Percentiles rank a stretch among this genome's conserved stretches.
Conservation (phyloP, 495 filamentous ascomycete species). For the Tricharina praecox region DNA sequence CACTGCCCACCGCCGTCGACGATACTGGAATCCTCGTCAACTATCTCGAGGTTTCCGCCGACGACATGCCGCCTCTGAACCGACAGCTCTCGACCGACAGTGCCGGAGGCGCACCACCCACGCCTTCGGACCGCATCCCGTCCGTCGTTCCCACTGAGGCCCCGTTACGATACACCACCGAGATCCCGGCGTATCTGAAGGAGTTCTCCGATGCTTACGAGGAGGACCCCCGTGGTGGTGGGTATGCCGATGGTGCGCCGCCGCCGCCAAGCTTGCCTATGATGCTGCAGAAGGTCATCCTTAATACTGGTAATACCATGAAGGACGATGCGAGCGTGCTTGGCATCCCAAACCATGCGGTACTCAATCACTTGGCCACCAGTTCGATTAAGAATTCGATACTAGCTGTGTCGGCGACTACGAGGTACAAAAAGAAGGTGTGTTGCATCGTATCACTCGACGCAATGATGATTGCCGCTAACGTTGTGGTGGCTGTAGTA, state of each 20-base stretch:
- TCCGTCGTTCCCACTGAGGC: slow-evolving; percentile 20
- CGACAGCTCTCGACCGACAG: slow-evolving; percentile 32
- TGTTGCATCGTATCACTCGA: too few species aligned
- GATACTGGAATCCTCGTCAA: slow-evolving; percentile 94
- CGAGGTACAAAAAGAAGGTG: slow-evolving; percentile 92
- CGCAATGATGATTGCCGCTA: too few species aligned
- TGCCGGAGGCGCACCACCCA: slow-evolving; percentile 7
- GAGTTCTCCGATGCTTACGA: slow-evolving; percentile 78
- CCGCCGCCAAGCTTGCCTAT: slow-evolving; percentile 70
- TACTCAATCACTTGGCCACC: slow-evolving; percentile 92
- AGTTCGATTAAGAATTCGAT: slow-evolving; percentile 95
- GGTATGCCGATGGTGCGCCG: slow-evolving; percentile 32
- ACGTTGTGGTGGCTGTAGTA: too few species aligned
- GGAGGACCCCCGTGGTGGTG: slow-evolving; percentile 44
- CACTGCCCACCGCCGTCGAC: slow-evolving; percentile 85
- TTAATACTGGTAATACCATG: slow-evolving; percentile 76
- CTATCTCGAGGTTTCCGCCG: slow-evolving; percentile 81
- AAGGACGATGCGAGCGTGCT: slow-evolving; percentile 96
- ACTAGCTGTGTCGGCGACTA: slow-evolving; percentile 91
- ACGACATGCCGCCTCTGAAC: slow-evolving; percentile 42
- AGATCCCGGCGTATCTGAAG: slow-evolving; percentile 66
- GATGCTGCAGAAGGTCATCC: slow-evolving; percentile 83
- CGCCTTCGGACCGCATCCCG: slow-evolving; percentile 19
- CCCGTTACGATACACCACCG: slow-evolving; percentile 33
- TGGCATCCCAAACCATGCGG: slow-evolving; percentile 89